phyloP scores from a whole-genome alignment of 2,329 filamentous ascomycete species.

The Aspergillus sp. region DNA sequence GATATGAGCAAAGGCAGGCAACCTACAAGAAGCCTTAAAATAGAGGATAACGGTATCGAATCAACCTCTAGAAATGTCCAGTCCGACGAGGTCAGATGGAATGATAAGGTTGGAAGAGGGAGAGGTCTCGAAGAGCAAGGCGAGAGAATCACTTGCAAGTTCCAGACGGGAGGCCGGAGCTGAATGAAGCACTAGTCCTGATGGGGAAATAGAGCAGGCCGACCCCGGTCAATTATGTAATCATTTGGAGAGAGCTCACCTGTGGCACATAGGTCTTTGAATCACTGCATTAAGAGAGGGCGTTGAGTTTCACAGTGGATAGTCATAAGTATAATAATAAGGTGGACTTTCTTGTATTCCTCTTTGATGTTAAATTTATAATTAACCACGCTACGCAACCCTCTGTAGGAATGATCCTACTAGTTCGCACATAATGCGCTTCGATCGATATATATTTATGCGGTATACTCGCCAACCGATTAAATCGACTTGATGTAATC shows the following conservation, averaged over 20 bases:
- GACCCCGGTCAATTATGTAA: neutral
- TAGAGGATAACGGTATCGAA: slow-evolving; percentile 18
- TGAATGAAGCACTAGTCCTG: slow-evolving; percentile 7
- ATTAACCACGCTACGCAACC: no score
- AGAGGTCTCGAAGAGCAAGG: slow-evolving; percentile 3
- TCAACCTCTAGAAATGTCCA: slow-evolving; percentile 17
- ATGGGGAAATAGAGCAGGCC: slow-evolving; percentile 1
- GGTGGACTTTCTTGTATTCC: no score
- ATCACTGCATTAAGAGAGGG: no score
- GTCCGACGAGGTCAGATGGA: slow-evolving; percentile 17
- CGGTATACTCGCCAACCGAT: no score
- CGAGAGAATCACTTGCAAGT: neutral
- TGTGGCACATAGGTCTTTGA: neutral
- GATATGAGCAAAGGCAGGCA: slow-evolving; percentile 33
- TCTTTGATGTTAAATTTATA: no score
- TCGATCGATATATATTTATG: no score
- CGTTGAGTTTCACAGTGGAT: no score
- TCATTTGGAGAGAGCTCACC: slow-evolving; percentile 3
- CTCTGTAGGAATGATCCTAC: no score
- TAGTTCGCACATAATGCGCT: no score
- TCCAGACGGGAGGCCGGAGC: slow-evolving; percentile 10
- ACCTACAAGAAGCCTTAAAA: slow-evolving; percentile 45
- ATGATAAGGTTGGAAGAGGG: slow-evolving; percentile 1
- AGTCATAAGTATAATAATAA: no score
- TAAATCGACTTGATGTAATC: neutral